phyloP scores from a whole-genome alignment of 1,139 yeast species.

The Suhomyces taliae region DNA sequence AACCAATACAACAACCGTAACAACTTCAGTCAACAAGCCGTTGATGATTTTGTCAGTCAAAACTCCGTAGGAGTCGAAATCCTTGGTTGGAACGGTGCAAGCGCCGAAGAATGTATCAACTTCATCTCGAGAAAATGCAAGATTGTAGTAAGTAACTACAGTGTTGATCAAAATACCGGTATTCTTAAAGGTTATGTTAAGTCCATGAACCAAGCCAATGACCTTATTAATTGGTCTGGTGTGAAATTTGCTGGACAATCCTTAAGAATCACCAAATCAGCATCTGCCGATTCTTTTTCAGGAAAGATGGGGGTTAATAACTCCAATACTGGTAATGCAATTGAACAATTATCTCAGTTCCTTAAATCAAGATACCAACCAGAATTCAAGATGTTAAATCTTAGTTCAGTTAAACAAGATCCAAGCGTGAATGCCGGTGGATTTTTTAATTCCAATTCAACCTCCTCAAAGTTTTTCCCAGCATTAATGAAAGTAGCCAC shows the following conservation, averaged over 20 bases:
- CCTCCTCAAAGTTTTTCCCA: slow-evolving; percentile 78
- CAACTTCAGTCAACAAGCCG: slow-evolving; percentile 23
- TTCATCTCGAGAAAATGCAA: slow-evolving; percentile 71
- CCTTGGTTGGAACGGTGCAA: slow-evolving; percentile 80
- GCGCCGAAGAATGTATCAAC: slow-evolving; percentile 63
- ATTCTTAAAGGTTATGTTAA: slow-evolving; percentile 61
- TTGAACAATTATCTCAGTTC: slow-evolving; percentile 62
- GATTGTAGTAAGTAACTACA: slow-evolving; percentile 50
- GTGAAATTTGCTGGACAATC: slow-evolving; percentile 77
- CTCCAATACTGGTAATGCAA: slow-evolving; percentile 39
- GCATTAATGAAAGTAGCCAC: slow-evolving; percentile 87
- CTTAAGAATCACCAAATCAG: slow-evolving; percentile 52
- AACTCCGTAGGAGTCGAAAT: slow-evolving; percentile 57
- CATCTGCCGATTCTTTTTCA: slow-evolving; percentile 21
- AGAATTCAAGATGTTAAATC: slow-evolving; percentile 63
- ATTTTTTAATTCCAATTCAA: slow-evolving; percentile 58
- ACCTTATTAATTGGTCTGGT: slow-evolving; percentile 65
- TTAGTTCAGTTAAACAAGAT: slow-evolving; percentile 69
- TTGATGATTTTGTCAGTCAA: slow-evolving; percentile 33
- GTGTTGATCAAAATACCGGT: slow-evolving; percentile 42
- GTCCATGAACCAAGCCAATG: slow-evolving; percentile 55
- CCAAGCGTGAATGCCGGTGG: slow-evolving; percentile 62
- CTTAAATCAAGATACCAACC: slow-evolving; percentile 68
- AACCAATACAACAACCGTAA: slow-evolving; percentile 19
- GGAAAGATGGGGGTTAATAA: slow-evolving; percentile 16